Conservation (phyloP, 352 stramenopile species). For the Phytophthora pisi region DNA sequence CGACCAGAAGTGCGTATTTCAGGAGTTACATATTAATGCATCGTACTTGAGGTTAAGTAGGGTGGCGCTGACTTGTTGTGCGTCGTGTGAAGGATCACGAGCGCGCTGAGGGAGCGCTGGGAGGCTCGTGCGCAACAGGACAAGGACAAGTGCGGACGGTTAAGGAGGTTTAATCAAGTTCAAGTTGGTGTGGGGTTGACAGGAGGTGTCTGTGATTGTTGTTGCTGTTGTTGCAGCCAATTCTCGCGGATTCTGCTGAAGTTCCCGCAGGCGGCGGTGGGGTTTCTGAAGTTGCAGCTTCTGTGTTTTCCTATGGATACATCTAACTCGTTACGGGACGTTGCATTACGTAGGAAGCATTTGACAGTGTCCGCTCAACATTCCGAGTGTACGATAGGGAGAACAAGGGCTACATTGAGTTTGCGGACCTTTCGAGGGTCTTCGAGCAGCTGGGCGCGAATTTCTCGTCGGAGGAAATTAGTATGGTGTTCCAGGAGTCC, state of each 20-base stretch:
- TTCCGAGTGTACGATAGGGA: constrained; percentile 72
- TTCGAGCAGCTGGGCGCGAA: constrained; percentile 81
- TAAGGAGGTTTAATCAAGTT: too few species aligned
- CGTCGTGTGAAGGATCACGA: constrained; percentile 58
- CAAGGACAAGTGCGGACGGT: constrained; percentile 50
- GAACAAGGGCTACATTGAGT: constrained; percentile 79
- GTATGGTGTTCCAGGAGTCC: constrained; percentile 80
- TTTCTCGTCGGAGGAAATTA: constrained; percentile 75
- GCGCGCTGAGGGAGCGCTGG: constrained; percentile 78
- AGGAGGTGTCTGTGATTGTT: background rate
- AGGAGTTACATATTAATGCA: background rate
- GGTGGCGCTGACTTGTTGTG: background rate
- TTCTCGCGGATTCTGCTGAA: constrained; percentile 87
- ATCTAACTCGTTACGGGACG: background rate
- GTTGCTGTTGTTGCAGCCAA: constrained; percentile 40
- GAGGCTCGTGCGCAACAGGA: constrained; percentile 54
- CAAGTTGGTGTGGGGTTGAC: too few species aligned
- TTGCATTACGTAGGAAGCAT: constrained; percentile 46
- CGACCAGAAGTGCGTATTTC: constrained; percentile 63
- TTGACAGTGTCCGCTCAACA: constrained; percentile 79
- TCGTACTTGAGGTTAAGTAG: background rate
- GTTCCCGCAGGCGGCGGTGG: constrained; percentile 61
- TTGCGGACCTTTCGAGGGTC: constrained; percentile 65
- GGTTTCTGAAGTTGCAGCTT: constrained; percentile 4
- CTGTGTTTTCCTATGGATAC: background rate